phyloP scores from a whole-genome alignment of 169 alveolate species.

The Perkinsus chesapeaki region DNA sequence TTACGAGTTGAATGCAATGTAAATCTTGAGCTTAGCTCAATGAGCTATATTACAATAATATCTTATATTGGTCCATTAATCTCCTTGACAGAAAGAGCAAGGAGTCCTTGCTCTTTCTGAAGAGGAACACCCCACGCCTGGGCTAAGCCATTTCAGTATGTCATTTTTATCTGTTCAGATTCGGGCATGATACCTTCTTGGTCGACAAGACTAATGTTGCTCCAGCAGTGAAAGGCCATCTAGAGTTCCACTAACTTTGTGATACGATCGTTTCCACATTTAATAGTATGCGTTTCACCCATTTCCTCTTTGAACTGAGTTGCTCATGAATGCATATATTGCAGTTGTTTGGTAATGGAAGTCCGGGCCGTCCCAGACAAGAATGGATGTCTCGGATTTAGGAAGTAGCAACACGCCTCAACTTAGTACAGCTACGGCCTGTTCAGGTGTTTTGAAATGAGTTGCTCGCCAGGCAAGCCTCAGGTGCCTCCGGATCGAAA shows the following conservation, averaged over 20 bases:
- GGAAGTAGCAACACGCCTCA: not conserved
- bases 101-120: no score
- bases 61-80: not conserved
- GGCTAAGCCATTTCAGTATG: no score
- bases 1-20: constrained; percentile 18
- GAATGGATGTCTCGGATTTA: not conserved
- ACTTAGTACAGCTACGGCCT: not conserved
- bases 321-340: not conserved
- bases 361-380: not conserved
- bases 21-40: not conserved
- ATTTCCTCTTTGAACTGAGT: not conserved
- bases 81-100: not conserved
- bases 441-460: not conserved
- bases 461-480: not conserved
- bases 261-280: not conserved
- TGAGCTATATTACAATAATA: not conserved
- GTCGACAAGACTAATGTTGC: constrained; percentile 24
- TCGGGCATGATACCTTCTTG: constrained; percentile 29
- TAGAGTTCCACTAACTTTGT: not conserved
- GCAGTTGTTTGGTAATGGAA: not conserved
- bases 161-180: no score
- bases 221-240: constrained; percentile 24
- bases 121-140: no score
- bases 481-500: no score
- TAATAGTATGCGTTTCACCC: not conserved